Base-by-base conservation (phyloP, 2,329 filamentous ascomycete genomes). In the Aotearoamyces nothofagi region DNA sequence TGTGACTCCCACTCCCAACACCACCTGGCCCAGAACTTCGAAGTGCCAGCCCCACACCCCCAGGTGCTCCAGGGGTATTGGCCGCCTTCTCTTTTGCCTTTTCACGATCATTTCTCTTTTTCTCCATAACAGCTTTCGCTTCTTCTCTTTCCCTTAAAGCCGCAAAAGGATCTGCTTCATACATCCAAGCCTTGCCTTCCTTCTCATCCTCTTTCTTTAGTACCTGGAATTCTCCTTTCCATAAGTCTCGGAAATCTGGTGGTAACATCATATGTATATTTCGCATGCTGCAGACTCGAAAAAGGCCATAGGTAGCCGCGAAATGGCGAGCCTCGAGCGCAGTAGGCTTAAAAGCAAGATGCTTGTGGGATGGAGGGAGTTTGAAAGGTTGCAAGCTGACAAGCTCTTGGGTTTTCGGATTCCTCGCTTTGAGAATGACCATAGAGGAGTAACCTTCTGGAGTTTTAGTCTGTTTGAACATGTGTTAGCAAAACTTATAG, bases 261-360 rank as follows among this genome's bases (percentile, higher is more conserved):
- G 90, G 90, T 39, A 98, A 64, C 58, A 86, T 87, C 61, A 84
- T 92, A 49, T 93, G 83, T 44, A 94, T 71, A 49, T 96, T 96
- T 54, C 86, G 84, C 75, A 92, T 92, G 48, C 79, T 94, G 53
- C 81, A 87, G 3, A 96, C 80, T 27, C 90, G 69, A 49, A 90
- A 96, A 6, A 98, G 64, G 3, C 77, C 80, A 55, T 92, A 96
- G 0, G 86, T 82, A 4, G 90, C 90, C 6, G 86, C 84, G 40
- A 92, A 90, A 58, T 98, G 87, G 34, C 79, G 76, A 12, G 90
- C 87, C 58, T 98, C 90, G 7, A 96, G 65, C 1, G 84, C 74
- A 4, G 80, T 90, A 5, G 80, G 67, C 48, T 81, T 77, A 30
- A 66, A 62, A 14, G 82, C 78, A 33, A 90, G 61, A 33, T 87